Evolutionary conservation across 345 rosid genomes (phyloP).

Genomic region (Sonneratia alba): DNA sequence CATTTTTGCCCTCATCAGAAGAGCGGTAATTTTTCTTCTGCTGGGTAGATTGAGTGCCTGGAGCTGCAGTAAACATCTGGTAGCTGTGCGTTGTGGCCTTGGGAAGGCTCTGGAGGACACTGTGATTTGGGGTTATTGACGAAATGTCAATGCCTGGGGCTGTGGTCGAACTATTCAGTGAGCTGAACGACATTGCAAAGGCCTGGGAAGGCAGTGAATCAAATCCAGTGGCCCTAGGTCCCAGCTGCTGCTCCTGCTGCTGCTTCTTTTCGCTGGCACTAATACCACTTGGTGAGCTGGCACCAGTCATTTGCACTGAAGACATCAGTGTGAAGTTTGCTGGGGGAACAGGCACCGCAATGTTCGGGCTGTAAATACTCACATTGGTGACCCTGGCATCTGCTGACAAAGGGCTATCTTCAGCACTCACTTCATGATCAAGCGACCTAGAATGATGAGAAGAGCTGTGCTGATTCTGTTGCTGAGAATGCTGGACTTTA

Average conservation of each 20-base stretch:
- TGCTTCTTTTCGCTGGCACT: constrained; percentile 61
- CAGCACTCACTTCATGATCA: constrained; percentile 55
- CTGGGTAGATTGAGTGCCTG: constrained; percentile 57
- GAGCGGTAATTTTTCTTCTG: constrained; percentile 62
- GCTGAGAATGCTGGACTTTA: constrained; percentile 47
- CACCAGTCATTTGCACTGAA: constrained; percentile 42
- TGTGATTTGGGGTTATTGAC: constrained; percentile 60
- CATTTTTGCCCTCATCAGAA: constrained; percentile 59
- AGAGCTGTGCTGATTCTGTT: constrained; percentile 42
- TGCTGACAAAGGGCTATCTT: constrained; percentile 76
- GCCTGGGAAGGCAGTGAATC: constrained; percentile 60
- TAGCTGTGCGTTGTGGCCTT: constrained; percentile 61
- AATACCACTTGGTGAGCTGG: constrained; percentile 21
- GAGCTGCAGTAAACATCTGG: constrained; percentile 53
- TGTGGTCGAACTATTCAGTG: constrained; percentile 47
- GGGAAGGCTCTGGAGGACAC: constrained; percentile 62
- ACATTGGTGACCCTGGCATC: constrained; percentile 57
- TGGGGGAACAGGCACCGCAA: constrained; percentile 47
- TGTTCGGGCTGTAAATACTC: constrained; percentile 57
- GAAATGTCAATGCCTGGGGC: constrained; percentile 61
- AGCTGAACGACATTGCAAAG: constrained; percentile 83
- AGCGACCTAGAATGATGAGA: constrained; percentile 49
- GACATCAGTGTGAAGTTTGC: constrained; percentile 61
- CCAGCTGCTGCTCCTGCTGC: constrained; percentile 24
- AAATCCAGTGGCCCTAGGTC: constrained; percentile 38